Conservation (phyloP, 257 asterid species). For the Linderniella brevidens region DNA sequence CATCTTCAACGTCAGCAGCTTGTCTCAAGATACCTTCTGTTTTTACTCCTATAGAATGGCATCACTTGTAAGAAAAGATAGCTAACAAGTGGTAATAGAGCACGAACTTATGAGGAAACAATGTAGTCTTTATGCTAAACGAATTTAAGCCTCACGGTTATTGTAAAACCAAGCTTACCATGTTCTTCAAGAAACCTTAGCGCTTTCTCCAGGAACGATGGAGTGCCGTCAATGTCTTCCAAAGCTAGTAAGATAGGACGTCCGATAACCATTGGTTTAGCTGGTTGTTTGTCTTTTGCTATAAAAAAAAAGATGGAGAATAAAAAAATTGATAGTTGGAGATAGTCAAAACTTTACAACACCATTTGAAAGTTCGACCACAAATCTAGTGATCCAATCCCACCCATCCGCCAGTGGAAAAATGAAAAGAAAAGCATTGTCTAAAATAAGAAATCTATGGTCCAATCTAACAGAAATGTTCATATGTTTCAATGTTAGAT, state of each 20-base stretch:
- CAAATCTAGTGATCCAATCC: too few relatives aligned
- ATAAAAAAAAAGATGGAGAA: constrained; percentile 10
- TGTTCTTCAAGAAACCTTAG: constrained; percentile 76
- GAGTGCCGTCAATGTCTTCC: constrained; percentile 95
- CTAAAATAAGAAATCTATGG: too few relatives aligned
- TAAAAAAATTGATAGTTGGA: background rate
- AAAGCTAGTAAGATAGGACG: constrained; percentile 91
- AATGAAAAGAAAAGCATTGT: too few relatives aligned
- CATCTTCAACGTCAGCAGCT: constrained; percentile 98
- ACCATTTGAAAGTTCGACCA: too few relatives aligned
- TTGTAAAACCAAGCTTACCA: constrained; percentile 45
- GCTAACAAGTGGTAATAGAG: too few relatives aligned
- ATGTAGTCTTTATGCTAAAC: too few relatives aligned
- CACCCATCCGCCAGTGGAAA: too few relatives aligned
- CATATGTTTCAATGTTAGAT: background rate
- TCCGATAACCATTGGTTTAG: constrained; percentile 71
- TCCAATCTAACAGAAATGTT: too few relatives aligned
- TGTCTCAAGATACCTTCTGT: constrained; percentile 93
- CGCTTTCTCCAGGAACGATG: constrained; percentile 95
- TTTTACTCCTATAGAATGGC: constrained; percentile 47
- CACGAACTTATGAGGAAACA: too few relatives aligned
- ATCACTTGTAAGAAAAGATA: constrained; percentile 10
- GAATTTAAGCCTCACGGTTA: too few relatives aligned
- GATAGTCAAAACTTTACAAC: too few relatives aligned
- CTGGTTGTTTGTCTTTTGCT: constrained; percentile 70